Conservation (phyloP, 371 early-diverging fungal species). For the Rhizopus stolonifer region DNA sequence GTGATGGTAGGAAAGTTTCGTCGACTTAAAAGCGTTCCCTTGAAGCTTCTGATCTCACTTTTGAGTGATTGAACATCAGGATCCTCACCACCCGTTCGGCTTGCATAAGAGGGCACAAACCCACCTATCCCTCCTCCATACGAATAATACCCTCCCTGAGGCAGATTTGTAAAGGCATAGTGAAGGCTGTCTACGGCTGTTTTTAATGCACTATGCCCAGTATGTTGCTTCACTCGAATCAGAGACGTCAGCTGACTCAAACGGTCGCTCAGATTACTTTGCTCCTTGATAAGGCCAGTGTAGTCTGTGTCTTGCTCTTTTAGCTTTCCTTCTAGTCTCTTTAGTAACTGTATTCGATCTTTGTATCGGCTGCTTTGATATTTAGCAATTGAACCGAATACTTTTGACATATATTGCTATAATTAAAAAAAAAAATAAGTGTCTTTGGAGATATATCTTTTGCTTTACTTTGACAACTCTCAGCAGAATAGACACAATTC, state of each 20-base stretch:
- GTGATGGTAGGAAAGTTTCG: conserved; percentile 26
- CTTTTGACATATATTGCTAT: conserved; percentile 16
- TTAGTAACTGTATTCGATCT: not conserved
- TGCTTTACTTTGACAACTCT: conserved; percentile 34
- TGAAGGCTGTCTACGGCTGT: not conserved
- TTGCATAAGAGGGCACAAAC: conserved; percentile 10
- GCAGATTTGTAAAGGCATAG: not conserved
- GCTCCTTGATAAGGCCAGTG: not conserved
- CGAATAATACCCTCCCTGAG: not conserved
- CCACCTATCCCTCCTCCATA: conserved; percentile 5
- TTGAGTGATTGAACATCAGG: conserved; percentile 22
- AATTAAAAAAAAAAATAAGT: not conserved
- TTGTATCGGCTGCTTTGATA: conserved; percentile 20
- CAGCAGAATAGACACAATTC: conserved; percentile 27
- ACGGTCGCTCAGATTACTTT: not conserved
- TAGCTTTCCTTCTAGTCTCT: conserved; percentile 1
- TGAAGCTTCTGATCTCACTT: conserved; percentile 32
- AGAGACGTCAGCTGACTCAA: not conserved
- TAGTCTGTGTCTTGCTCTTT: not conserved
- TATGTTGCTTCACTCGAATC: not conserved
- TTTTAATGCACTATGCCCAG: not conserved
- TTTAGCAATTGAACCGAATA: conserved; percentile 9
- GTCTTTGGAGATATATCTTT: not conserved
- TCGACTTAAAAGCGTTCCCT: conserved; percentile 28
- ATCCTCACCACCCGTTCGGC: conserved; percentile 3